Evolutionary conservation across 1,284 basidiomycete species (phyloP).

Genomic region (Cryptococcus neoformans): DNA sequence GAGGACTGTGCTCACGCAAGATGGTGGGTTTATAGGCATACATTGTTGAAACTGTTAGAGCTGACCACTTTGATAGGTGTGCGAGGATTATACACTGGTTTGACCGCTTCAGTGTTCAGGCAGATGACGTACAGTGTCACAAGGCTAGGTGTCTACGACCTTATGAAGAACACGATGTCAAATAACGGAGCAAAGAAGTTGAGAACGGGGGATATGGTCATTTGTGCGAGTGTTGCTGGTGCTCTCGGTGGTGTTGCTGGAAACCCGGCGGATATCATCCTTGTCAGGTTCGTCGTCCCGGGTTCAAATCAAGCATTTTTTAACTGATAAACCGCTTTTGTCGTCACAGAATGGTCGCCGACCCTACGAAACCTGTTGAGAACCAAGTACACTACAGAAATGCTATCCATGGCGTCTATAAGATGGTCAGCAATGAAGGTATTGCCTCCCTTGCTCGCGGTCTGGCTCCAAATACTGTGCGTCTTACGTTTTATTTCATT

Average conservation of each 20-base stretch:
- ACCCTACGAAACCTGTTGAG: conserved; percentile 39
- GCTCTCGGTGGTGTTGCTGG: conserved; percentile 46
- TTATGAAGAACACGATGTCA: conserved; percentile 38
- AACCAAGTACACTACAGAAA: conserved; percentile 46
- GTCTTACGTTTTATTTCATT: conserved; percentile 11
- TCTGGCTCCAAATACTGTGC: conserved; percentile 52
- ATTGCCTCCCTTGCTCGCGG: conserved; percentile 50
- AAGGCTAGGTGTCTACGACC: conserved; percentile 46
- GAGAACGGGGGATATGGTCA: conserved; percentile 38
- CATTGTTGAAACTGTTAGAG: not conserved
- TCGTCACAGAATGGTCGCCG: conserved; percentile 41
- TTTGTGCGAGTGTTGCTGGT: conserved; percentile 41
- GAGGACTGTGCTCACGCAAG: conserved; percentile 27
- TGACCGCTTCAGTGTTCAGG: conserved; percentile 47
- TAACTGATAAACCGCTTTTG: not conserved
- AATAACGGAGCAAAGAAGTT: conserved; percentile 34
- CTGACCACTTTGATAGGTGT: conserved; percentile 27
- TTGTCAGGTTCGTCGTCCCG: conserved; percentile 6
- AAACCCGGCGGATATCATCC: conserved; percentile 38
- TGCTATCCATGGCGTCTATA: conserved; percentile 50
- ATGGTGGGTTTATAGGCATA: conserved; percentile 21
- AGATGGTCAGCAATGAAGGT: conserved; percentile 53
- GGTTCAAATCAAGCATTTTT: not conserved
- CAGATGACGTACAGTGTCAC: conserved; percentile 49
- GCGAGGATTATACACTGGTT: conserved; percentile 47